phyloP scores from a whole-genome alignment of 371 early-diverging fungal species.

The Circinella minor region DNA sequence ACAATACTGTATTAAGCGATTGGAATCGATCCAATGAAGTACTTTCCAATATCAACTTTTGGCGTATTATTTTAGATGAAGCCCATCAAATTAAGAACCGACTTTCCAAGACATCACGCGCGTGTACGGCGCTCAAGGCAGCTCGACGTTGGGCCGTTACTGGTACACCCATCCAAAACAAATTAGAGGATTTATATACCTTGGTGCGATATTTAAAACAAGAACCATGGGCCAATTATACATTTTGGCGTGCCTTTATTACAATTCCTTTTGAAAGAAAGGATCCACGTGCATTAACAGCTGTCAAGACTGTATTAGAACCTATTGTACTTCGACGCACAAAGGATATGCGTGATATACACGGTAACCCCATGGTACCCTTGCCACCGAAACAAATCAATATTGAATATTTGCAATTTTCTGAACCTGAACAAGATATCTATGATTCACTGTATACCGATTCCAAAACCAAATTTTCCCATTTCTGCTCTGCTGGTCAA shows the following conservation, averaged over 20 bases:
- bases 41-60: slow-evolving; percentile 52
- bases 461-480: slow-evolving; percentile 50
- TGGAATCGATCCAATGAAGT: slow-evolving; percentile 27
- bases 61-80: slow-evolving; percentile 78
- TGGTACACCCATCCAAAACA: slow-evolving; percentile 80
- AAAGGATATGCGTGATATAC: slow-evolving; percentile 58
- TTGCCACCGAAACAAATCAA: slow-evolving; percentile 64
- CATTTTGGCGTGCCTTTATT: slow-evolving; percentile 70
- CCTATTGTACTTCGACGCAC: slow-evolving; percentile 72
- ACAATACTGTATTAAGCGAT: slow-evolving; percentile 64
- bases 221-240: slow-evolving; percentile 71
- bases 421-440: slow-evolving; percentile 47
- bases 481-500: slow-evolving; percentile 50
- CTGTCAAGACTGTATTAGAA: slow-evolving; percentile 70
- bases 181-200: slow-evolving; percentile 82
- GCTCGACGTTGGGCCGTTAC: slow-evolving; percentile 80
- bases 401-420: slow-evolving; percentile 64
- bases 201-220: slow-evolving; percentile 79
- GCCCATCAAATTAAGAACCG: slow-evolving; percentile 79
- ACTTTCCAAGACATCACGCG: slow-evolving; percentile 60
- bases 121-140: slow-evolving; percentile 63
- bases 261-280: slow-evolving; percentile 67
- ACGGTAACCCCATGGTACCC: slow-evolving; percentile 64
- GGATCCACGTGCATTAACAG: slow-evolving; percentile 58
- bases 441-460: slow-evolving; percentile 51